A percentile compares a stretch with the other conserved stretches of the same genome.
Conservation (phyloP, 441 rosid genomes). For the Pelargonium exstipulatum region DNA sequence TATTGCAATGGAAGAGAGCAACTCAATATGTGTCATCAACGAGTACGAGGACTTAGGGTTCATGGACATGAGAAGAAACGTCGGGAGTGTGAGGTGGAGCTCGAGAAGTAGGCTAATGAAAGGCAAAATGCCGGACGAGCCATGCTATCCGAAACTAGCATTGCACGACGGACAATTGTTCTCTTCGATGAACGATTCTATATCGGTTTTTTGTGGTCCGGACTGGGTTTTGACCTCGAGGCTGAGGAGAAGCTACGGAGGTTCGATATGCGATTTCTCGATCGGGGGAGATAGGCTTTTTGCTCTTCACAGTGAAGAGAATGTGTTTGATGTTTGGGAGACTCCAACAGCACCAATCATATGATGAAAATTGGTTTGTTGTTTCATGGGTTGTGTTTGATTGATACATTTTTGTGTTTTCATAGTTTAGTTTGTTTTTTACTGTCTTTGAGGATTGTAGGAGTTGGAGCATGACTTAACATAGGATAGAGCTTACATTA, state of each 20-base stretch:
- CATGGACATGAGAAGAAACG: conserved; percentile 64
- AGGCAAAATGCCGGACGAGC: conserved; percentile 79
- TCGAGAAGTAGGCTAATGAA: conserved; percentile 78
- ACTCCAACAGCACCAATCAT: background rate
- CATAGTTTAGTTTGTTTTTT: background rate
- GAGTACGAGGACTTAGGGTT: conserved; percentile 92
- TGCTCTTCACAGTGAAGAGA: background rate
- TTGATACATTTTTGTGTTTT: background rate
- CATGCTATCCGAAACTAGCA: conserved; percentile 80
- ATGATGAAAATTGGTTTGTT: background rate
- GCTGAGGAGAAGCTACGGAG: conserved; percentile 1
- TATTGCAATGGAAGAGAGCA: conserved; percentile 72
- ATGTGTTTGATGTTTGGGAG: conserved; percentile 5
- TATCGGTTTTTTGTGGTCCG: background rate
- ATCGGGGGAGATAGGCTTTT: background rate
- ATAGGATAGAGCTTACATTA: too few species aligned
- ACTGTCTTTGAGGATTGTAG: too few species aligned
- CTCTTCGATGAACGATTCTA: background rate
- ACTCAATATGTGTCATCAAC: conserved; percentile 63
- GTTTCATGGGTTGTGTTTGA: background rate
- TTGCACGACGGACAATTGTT: background rate
- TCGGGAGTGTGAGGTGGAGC: conserved; percentile 82
- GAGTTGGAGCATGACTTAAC: background rate
- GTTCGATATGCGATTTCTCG: conserved; percentile 3
- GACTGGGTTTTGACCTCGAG: background rate